Evolutionary conservation across 495 filamentous ascomycete genomes (phyloP).

Genomic region (Penicillium parvum): DNA sequence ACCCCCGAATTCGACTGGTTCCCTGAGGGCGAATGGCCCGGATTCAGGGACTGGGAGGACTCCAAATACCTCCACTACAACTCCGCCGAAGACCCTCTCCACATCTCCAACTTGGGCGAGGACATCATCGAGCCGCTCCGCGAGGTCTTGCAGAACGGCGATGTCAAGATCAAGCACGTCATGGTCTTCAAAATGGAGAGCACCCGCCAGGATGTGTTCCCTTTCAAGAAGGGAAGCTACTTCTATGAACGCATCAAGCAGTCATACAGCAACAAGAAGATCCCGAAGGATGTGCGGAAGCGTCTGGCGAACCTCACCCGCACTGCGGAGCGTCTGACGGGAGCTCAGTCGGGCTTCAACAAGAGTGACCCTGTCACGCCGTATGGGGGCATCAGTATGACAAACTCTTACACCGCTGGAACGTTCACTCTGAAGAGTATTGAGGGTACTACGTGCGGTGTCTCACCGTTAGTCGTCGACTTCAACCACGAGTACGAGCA

Average conservation of each 20-base stretch:
- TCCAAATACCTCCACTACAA: slow-evolving; percentile 27
- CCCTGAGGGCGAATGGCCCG: slow-evolving; percentile 18
- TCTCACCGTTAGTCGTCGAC: slow-evolving; percentile 40
- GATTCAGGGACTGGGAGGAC: slow-evolving; percentile 25
- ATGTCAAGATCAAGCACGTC: slow-evolving; percentile 40
- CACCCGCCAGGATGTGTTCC: slow-evolving; percentile 43
- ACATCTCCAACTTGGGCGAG: slow-evolving; percentile 35
- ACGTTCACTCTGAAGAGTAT: slow-evolving; percentile 43
- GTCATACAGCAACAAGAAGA: slow-evolving; percentile 16
- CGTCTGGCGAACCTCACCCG: slow-evolving; percentile 30
- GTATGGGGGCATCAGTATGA: slow-evolving; percentile 36
- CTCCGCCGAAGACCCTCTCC: slow-evolving; percentile 35
- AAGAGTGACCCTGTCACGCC: slow-evolving; percentile 16
- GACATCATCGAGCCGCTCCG: slow-evolving; percentile 27
- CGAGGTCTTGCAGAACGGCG: slow-evolving; percentile 17
- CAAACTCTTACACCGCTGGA: slow-evolving; percentile 31
- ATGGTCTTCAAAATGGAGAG: slow-evolving; percentile 40
- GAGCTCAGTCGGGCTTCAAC: slow-evolving; percentile 20
- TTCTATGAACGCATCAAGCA: slow-evolving; percentile 31
- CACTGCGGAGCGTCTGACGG: slow-evolving; percentile 34
- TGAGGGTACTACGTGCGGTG: slow-evolving; percentile 35
- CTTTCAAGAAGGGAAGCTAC: slow-evolving; percentile 29
- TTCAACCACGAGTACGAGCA: slow-evolving; percentile 37
- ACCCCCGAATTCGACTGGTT: slow-evolving; percentile 23
- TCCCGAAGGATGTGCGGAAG: slow-evolving; percentile 22